These are phyloP conservation scores for Chaetomium sp. DNA, from an alignment of 2,329 filamentous ascomycete genomes.

Conservation along the genomic window DNA sequence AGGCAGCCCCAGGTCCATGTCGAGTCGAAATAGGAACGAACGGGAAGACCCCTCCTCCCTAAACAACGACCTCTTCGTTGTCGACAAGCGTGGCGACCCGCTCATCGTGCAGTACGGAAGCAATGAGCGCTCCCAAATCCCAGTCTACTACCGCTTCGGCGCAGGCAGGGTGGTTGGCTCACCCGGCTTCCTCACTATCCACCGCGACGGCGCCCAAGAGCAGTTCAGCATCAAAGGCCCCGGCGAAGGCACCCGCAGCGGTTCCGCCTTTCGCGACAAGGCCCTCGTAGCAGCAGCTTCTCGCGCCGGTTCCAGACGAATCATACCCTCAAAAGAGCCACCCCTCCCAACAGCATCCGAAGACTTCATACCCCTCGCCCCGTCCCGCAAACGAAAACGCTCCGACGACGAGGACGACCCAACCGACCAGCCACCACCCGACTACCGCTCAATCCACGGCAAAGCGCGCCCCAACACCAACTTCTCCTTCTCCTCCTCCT, in stretches of 20 bases:
- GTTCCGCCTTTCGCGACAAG: conserved; percentile 49
- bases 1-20: not conserved
- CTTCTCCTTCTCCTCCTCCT: not conserved
- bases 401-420: conserved; percentile 35
- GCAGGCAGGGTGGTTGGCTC: conserved; percentile 72
- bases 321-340: conserved; percentile 43
- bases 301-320: conserved; percentile 43
- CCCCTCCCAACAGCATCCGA: conserved; percentile 31
- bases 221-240: conserved; percentile 53
- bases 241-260: conserved; percentile 46
- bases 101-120: conserved; percentile 75
- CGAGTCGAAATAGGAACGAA: not conserved
- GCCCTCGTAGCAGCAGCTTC: conserved; percentile 50
- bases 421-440: conserved; percentile 44
- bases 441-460: conserved; percentile 67
- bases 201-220: conserved; percentile 63
- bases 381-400: conserved; percentile 48
- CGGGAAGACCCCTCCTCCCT: not conserved
- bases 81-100: conserved; percentile 76
- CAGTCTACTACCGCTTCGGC: conserved; percentile 69
- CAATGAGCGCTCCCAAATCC: conserved; percentile 71
- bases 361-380: conserved; percentile 53
- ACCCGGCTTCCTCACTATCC: conserved; percentile 61
- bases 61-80: conserved; percentile 50
- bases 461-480: conserved; percentile 54